phyloP scores from a whole-genome alignment of 179 eudicot species.

The Corrigiola litoralis region DNA sequence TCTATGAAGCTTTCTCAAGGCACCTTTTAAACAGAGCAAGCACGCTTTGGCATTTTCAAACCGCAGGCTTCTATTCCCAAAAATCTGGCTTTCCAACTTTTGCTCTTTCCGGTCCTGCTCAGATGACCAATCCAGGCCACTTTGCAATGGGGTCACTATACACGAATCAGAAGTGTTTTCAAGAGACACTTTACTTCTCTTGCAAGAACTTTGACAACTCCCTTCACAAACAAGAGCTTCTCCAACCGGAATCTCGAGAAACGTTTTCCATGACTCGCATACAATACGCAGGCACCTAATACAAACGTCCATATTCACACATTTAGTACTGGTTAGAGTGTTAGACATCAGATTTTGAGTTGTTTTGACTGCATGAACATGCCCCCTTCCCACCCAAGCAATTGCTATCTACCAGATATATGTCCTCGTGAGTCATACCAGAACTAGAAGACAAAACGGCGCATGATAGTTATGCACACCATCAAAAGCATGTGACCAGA shows the following conservation, averaged over 20 bases:
- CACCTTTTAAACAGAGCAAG: conserved; percentile 53
- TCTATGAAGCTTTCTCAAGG: conserved; percentile 56
- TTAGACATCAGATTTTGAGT: neutral
- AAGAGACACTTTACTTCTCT: conserved; percentile 39
- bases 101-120: conserved; percentile 17
- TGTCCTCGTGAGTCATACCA: too few species aligned
- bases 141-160: conserved; percentile 17
- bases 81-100: conserved; percentile 12
- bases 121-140: conserved; percentile 10
- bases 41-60: conserved; percentile 57
- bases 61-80: conserved; percentile 20
- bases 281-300: conserved; percentile 64
- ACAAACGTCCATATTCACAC: neutral
- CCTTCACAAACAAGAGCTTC: conserved; percentile 17
- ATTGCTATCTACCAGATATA: too few species aligned
- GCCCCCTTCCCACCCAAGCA: too few species aligned
- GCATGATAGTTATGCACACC: too few species aligned
- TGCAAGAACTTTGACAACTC: conserved; percentile 19
- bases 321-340: neutral
- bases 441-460: too few species aligned
- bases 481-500: too few species aligned
- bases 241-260: conserved; percentile 37
- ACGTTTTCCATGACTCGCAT: conserved; percentile 58
- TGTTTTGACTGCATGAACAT: too few species aligned
- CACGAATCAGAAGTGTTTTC: conserved; percentile 22